These are phyloP conservation scores for Aspergillus ustus DNA, from an alignment of 2,329 filamentous ascomycete species.

Conservation along the genomic window DNA sequence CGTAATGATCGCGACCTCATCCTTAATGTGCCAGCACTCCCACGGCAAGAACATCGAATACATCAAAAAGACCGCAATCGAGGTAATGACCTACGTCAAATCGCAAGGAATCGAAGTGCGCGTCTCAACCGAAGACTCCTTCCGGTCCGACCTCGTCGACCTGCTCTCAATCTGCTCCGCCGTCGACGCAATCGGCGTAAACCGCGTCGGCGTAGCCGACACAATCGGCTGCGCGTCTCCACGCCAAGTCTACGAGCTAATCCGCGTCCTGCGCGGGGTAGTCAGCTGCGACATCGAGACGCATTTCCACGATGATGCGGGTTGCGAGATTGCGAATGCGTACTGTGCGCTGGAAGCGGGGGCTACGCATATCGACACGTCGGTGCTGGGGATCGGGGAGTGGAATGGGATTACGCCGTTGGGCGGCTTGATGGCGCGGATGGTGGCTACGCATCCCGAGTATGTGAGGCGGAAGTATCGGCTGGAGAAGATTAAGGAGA, in stretches of 20 bases:
- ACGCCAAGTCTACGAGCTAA: constrained; percentile 85
- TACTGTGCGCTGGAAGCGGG: constrained; percentile 86
- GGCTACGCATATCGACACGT: constrained; percentile 73
- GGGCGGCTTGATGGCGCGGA: constrained; percentile 68
- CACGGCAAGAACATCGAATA: constrained; percentile 91
- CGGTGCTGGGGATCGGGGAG: constrained; percentile 86
- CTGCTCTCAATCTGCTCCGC: constrained; percentile 80
- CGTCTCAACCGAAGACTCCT: constrained; percentile 84
- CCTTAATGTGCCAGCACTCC: constrained; percentile 79
- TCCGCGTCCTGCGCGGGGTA: constrained; percentile 78
- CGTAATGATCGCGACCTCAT: constrained; percentile 82
- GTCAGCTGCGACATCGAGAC: constrained; percentile 81
- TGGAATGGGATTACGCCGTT: constrained; percentile 70
- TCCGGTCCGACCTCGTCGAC: constrained; percentile 84
- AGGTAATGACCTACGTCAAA: constrained; percentile 88
- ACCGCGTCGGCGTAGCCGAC: constrained; percentile 88
- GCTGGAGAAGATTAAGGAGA: constrained; percentile 84
- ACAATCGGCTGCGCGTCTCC: constrained; percentile 85
- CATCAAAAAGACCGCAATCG: constrained; percentile 80
- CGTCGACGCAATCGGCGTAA: constrained; percentile 84
- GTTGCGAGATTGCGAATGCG: constrained; percentile 86
- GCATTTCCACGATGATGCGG: constrained; percentile 92
- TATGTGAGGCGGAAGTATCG: constrained; percentile 90
- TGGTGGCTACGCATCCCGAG: constrained; percentile 82
- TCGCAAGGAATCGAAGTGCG: constrained; percentile 77